Percentiles rank a stretch among this genome's conserved stretches.
Conservation (phyloP, 441 rosid species). For the Sinapis alba region DNA sequence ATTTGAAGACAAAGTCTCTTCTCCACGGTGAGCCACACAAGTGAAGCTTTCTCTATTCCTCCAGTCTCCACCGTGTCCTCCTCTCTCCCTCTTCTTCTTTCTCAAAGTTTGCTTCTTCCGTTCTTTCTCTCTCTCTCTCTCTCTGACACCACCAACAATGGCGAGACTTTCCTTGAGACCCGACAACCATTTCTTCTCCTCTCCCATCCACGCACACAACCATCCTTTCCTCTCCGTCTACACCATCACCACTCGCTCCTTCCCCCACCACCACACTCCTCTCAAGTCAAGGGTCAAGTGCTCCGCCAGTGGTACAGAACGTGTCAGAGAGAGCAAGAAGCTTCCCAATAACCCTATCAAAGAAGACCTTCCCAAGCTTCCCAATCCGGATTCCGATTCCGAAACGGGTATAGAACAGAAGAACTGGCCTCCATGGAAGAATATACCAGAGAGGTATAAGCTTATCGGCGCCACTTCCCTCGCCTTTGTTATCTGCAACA, state of each 20-base stretch:
- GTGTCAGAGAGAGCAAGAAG: slow-evolving; percentile 47
- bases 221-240: slow-evolving; percentile 39
- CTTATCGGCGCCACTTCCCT: not conserved
- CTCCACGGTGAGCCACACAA: slow-evolving; percentile 54
- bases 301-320: slow-evolving; percentile 61
- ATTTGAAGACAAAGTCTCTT: not conserved
- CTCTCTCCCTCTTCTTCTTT: slow-evolving; percentile 24
- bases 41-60: slow-evolving; percentile 11
- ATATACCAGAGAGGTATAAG: not conserved
- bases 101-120: not conserved
- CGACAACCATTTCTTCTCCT: slow-evolving; percentile 43
- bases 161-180: slow-evolving; percentile 52
- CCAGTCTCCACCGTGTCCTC: slow-evolving; percentile 51
- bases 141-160: slow-evolving; percentile 43
- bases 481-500: not conserved
- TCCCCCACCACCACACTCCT: slow-evolving; percentile 32
- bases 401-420: not conserved
- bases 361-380: not conserved
- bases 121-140: slow-evolving; percentile 10
- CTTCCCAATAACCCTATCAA: slow-evolving; percentile 25
- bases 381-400: not conserved
- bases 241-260: slow-evolving; percentile 43
- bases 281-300: slow-evolving; percentile 54
- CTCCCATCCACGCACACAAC: slow-evolving; percentile 33
- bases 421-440: not conserved